phyloP scores from a whole-genome alignment of 1,139 yeast species.

The Pichia sp. region DNA sequence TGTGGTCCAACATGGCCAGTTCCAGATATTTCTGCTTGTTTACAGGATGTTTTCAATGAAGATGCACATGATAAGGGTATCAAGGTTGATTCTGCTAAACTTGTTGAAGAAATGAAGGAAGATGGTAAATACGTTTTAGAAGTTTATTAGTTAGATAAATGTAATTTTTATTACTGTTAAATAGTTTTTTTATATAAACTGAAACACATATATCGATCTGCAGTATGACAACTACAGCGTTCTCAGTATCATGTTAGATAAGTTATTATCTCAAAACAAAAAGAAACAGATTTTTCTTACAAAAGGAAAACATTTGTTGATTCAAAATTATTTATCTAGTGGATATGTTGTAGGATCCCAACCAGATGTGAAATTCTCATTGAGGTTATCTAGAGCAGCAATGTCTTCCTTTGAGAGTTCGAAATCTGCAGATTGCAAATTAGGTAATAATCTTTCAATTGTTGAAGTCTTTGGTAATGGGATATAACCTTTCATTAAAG shows the following conservation, averaged over 20 bases:
- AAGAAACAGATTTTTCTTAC: no score
- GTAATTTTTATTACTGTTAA: background rate
- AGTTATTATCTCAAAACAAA: no score
- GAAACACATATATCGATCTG: background rate
- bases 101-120: conserved; percentile 90
- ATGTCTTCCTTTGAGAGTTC: conserved; percentile 2
- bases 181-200: background rate
- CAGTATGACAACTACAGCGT: no score
- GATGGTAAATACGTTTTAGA: conserved; percentile 87
- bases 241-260: no score
- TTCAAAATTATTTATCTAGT: conserved; percentile 5
- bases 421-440: conserved; percentile 5
- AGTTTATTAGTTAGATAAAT: conserved; percentile 51
- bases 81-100: conserved; percentile 65
- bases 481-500: conserved; percentile 46
- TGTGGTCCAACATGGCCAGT: conserved; percentile 99
- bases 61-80: conserved; percentile 67
- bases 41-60: conserved; percentile 67
- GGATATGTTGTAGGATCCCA: conserved; percentile 22
- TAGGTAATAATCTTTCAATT: conserved; percentile 1
- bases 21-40: conserved; percentile 88
- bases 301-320: no score
- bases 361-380: conserved; percentile 15
- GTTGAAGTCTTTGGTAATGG: conserved; percentile 53
- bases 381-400: background rate